phyloP scores from a whole-genome alignment of 495 filamentous ascomycete genomes.

The Talaromyces adpressus region DNA sequence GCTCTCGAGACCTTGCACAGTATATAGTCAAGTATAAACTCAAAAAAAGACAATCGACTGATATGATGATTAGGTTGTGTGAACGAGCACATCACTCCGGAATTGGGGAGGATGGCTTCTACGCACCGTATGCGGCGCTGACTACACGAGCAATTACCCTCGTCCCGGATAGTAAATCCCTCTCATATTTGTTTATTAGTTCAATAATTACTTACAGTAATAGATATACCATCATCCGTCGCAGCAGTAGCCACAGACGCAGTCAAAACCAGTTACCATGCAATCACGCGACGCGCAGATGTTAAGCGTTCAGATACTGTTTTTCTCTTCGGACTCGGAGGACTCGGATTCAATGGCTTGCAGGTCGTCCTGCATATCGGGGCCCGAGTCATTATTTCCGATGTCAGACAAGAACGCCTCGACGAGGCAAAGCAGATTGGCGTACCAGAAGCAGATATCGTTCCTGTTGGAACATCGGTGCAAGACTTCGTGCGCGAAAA shows the following conservation, averaged over 20 bases:
- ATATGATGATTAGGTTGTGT: no score
- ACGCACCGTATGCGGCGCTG: not conserved
- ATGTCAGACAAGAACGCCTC: not conserved
- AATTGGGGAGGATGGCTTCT: not conserved
- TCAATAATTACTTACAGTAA: not conserved
- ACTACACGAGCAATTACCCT: not conserved
- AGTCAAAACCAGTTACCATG: not conserved
- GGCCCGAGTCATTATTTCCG: not conserved
- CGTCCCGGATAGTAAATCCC: not conserved
- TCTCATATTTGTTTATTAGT: not conserved
- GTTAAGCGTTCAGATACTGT: not conserved
- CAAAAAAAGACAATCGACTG: no score
- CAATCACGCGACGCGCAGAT: not conserved
- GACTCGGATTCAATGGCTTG: not conserved
- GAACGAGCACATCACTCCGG: no score
- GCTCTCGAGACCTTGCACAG: no score
- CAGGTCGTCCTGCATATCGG: not conserved
- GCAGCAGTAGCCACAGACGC: not conserved
- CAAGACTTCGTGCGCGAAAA: not conserved
- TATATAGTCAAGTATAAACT: no score
- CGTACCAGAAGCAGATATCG: not conserved
- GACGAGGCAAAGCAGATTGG: not conserved
- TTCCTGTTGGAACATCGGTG: not conserved
- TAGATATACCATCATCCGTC: not conserved
- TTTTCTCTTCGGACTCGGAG: not conserved